Percentiles rank a stretch among this genome's conserved stretches.
Evolutionary conservation across 768 basidiomycete species (phyloP).

Genomic region (Rhizopogon vesiculosus): DNA sequence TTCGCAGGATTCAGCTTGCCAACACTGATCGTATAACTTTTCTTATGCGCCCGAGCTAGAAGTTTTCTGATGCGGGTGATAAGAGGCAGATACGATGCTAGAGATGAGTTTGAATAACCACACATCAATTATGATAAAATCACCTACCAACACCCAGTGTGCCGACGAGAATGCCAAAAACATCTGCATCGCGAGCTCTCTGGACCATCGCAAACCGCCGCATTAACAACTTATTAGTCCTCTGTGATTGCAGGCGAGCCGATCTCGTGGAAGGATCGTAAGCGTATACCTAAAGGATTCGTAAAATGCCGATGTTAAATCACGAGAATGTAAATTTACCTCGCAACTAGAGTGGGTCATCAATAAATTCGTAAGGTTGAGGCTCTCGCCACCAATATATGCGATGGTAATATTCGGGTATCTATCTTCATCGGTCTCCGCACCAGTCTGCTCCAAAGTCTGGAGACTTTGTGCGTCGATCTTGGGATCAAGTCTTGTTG

Average conservation of each 20-base stretch:
- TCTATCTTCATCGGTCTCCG: neutral
- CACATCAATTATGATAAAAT: neutral
- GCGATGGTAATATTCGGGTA: conserved; percentile 26
- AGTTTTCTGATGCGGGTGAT: conserved; percentile 75
- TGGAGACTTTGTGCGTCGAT: neutral
- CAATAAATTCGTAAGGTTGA: conserved; percentile 78
- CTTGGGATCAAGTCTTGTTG: conserved; percentile 18
- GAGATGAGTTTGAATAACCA: neutral
- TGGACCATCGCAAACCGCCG: conserved; percentile 85
- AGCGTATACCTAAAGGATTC: conserved; percentile 56
- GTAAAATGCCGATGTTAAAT: neutral
- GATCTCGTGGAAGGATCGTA: conserved; percentile 59
- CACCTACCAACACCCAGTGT: conserved; percentile 82
- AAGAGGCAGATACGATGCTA: conserved; percentile 82
- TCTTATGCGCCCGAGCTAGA: conserved; percentile 68
- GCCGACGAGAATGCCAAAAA: conserved; percentile 93
- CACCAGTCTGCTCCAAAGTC: neutral
- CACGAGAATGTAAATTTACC: conserved; percentile 32
- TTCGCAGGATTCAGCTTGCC: conserved; percentile 95
- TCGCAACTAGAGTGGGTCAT: conserved; percentile 70
- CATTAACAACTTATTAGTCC: conserved; percentile 83
- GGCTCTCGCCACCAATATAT: conserved; percentile 76
- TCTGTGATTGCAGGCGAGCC: conserved; percentile 53
- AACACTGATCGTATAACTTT: conserved; percentile 91
- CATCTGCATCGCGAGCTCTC: conserved; percentile 85